phyloP scores from a whole-genome alignment of 2,329 filamentous ascomycete genomes.

The Hypomyces rosellus region DNA sequence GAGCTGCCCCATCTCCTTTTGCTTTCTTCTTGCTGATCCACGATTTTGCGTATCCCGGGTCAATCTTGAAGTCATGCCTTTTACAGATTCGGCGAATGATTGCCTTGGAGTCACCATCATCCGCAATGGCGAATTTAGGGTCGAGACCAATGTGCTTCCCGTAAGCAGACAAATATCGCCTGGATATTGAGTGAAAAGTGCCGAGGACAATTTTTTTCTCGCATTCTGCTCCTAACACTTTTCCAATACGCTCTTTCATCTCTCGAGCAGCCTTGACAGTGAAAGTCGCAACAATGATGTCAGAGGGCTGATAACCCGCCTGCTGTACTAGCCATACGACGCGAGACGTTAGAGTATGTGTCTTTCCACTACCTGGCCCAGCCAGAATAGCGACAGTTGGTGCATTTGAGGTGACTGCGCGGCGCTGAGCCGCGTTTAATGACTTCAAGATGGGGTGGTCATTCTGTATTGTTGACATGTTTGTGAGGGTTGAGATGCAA shows the following conservation, averaged over 20 bases:
- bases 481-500: slow-evolving; percentile 8
- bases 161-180: slow-evolving; percentile 77
- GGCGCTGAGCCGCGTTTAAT: slow-evolving; percentile 50
- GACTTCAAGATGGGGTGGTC: slow-evolving; percentile 37
- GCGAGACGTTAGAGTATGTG: slow-evolving; percentile 87
- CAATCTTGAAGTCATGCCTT: slow-evolving; percentile 59
- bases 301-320: slow-evolving; percentile 66
- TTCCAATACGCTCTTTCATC: slow-evolving; percentile 84
- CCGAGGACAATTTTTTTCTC: slow-evolving; percentile 77
- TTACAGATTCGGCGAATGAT: slow-evolving; percentile 82
- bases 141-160: slow-evolving; percentile 76
- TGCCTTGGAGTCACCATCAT: slow-evolving; percentile 70
- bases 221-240: slow-evolving; percentile 68
- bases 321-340: slow-evolving; percentile 81
- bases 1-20: slow-evolving; percentile 42
- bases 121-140: slow-evolving; percentile 84
- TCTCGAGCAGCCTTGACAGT: slow-evolving; percentile 91
- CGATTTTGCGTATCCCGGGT: slow-evolving; percentile 62
- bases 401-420: slow-evolving; percentile 47
- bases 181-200: slow-evolving; percentile 90
- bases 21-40: slow-evolving; percentile 69
- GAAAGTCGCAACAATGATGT: slow-evolving; percentile 93
- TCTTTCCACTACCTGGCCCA: slow-evolving; percentile 74
- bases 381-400: slow-evolving; percentile 60
- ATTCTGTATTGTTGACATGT: slow-evolving; percentile 20